Conservation (phyloP, 164 flowering plant species). For the Platanus orientalis region DNA sequence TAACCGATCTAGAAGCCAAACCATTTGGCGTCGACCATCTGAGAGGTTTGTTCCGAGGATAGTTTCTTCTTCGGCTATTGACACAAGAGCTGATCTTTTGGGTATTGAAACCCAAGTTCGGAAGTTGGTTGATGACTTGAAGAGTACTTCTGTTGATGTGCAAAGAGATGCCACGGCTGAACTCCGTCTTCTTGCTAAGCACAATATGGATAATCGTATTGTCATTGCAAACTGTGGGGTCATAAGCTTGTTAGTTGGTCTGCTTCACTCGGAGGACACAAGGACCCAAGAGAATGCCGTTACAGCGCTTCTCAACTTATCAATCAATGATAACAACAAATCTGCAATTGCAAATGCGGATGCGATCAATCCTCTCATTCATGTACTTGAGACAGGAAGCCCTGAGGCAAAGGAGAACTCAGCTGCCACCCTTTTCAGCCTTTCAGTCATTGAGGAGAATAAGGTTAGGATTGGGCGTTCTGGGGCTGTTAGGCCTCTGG, state of each 20-base stretch:
- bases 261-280: conserved; percentile 56
- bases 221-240: conserved; percentile 77
- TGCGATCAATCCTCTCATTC: conserved; percentile 75
- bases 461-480: conserved; percentile 68
- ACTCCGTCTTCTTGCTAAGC: conserved; percentile 68
- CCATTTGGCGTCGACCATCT: conserved; percentile 72
- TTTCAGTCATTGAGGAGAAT: conserved; percentile 76
- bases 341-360: conserved; percentile 64
- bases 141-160: conserved; percentile 42
- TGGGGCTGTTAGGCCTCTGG: conserved; percentile 79
- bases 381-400: conserved; percentile 75
- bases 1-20: conserved; percentile 52
- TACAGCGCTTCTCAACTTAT: conserved; percentile 82
- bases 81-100: conserved; percentile 58
- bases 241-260: conserved; percentile 51
- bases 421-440: conserved; percentile 91
- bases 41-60: conserved; percentile 62
- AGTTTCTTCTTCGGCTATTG: conserved; percentile 49
- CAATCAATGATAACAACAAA: conserved; percentile 89
- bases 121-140: conserved; percentile 60
- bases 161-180: conserved; percentile 57
- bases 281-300: conserved; percentile 73
- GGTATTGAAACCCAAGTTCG: conserved; percentile 63
- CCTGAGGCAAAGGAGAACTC: conserved; percentile 82
- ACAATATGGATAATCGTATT: conserved; percentile 77